Evolutionary conservation across 1,139 yeast species (phyloP).

Genomic region (Hyphopichia pseudoburtonii): DNA sequence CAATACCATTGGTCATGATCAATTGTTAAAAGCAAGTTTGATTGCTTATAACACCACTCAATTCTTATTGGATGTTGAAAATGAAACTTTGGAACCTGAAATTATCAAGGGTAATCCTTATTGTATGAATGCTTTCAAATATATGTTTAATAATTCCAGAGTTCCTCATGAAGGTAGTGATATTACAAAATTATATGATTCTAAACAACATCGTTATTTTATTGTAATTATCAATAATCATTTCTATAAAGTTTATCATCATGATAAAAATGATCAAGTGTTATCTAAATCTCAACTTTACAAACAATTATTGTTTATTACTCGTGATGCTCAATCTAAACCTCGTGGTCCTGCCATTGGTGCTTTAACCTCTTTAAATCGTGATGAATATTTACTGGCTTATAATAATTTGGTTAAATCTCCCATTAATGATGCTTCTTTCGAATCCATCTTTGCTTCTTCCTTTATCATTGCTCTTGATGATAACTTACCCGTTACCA

Average conservation of each 20-base stretch:
- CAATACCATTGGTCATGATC: slow-evolving; percentile 62
- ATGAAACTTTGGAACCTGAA: slow-evolving; percentile 72
- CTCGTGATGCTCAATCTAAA: slow-evolving; percentile 45
- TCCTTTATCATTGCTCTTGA: slow-evolving; percentile 84
- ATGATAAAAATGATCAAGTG: slow-evolving; percentile 52
- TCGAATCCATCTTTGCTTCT: slow-evolving; percentile 72
- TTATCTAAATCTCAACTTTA: slow-evolving; percentile 64
- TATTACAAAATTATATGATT: slow-evolving; percentile 51
- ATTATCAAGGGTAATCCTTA: slow-evolving; percentile 76
- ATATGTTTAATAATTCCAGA: slow-evolving; percentile 89
- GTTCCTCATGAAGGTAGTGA: slow-evolving; percentile 66
- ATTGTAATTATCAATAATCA: slow-evolving; percentile 75
- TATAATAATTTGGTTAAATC: slow-evolving; percentile 58
- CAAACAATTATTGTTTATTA: slow-evolving; percentile 60
- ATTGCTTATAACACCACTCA: slow-evolving; percentile 54
- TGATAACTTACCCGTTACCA: slow-evolving; percentile 67
- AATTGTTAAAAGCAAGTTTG: slow-evolving; percentile 72
- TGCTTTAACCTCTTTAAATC: slow-evolving; percentile 76
- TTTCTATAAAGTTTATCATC: slow-evolving; percentile 79
- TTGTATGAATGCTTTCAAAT: slow-evolving; percentile 91
- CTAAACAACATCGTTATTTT: slow-evolving; percentile 64
- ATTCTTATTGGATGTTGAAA: slow-evolving; percentile 55
- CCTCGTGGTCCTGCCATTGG: slow-evolving; percentile 60
- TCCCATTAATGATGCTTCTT: slow-evolving; percentile 56
- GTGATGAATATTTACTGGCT: slow-evolving; percentile 76